Base-by-base conservation (phyloP, 495 filamentous ascomycete genomes). In the Xylaria venustula region DNA sequence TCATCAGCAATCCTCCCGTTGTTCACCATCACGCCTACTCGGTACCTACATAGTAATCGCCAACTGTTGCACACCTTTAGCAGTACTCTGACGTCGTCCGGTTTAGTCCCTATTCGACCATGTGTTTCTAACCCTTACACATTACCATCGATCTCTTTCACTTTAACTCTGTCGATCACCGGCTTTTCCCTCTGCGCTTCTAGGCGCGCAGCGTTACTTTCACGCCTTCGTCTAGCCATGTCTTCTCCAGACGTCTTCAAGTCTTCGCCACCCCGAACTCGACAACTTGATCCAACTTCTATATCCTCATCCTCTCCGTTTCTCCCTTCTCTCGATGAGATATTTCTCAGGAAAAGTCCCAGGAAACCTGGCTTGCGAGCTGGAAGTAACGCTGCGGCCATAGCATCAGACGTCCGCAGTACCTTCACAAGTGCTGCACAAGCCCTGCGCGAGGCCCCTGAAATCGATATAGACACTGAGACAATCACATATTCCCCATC, bases 271-370 rank as follows among this genome's bases (percentile, higher is more conserved):
- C 54, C 63, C 4, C 58, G 64, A 44, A 66, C 67, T 62, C 26
- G 60, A 25, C 58, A 54, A 2, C 59, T 70, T 25, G 58, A 68
- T 7, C 58, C 70, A 7, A 48, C 69, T 32, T 40, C 71, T 22
- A 42, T 80, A 32, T 74, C 74, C 2, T 81, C 81, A 0, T 83
- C 81, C 9, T 82, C 79, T 0, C 77, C 79, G 8, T 74, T 71
- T 22, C 63, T 82, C 1, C 80, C 80, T 11, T 74, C 77, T 2
- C 66, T 80, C 6, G 58, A 63, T 47, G 75, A 81, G 2, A 61
- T 80, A 26, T 61, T 53, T 20, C 50, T 78, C 7, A 65, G 72
- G 6, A 78, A 71, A 44, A 65, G 49, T 7, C 51, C 68, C 23
- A 68, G 71, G 49, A 67, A 65, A 3, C 59, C 71, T 7, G n/a